A percentile compares a stretch with the other conserved stretches of the same genome.
Evolutionary conservation across 345 rosid species (phyloP).

Genomic region (Heritiera littoralis): DNA sequence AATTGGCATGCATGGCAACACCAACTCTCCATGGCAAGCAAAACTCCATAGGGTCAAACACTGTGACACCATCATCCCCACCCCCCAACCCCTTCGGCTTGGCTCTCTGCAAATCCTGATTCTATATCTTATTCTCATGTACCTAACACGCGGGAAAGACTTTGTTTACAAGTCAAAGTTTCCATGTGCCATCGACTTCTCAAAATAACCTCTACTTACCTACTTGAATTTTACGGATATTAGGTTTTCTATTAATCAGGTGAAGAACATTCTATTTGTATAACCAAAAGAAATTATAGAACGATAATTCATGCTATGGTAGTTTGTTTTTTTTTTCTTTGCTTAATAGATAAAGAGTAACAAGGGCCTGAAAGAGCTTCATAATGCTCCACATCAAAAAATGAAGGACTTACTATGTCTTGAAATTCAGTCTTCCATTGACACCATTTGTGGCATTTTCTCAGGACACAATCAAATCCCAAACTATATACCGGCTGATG

Average conservation of each 20-base stretch:
- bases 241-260: neutral
- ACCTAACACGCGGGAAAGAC: constrained; percentile 34
- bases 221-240: neutral
- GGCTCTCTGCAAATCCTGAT: neutral
- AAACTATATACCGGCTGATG: too few relatives aligned
- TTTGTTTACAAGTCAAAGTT: constrained; percentile 21
- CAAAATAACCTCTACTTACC: neutral
- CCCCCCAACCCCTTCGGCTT: neutral
- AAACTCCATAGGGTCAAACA: constrained; percentile 33
- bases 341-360: neutral
- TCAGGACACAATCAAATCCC: neutral
- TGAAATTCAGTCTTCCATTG: neutral
- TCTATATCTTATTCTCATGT: neutral
- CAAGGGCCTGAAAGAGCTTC: neutral
- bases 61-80: constrained; percentile 33
- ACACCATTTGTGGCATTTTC: neutral
- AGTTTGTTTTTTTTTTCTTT: neutral
- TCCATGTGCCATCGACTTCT: constrained; percentile 3
- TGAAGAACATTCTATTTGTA: neutral
- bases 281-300: too few relatives aligned
- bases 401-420: too few relatives aligned
- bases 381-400: neutral
- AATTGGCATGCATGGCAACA: constrained; percentile 14
- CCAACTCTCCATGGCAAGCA: constrained; percentile 22
- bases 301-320: neutral